Percentiles rank a stretch among this genome's conserved stretches.
phyloP scores from a whole-genome alignment of 306 rosid genomes.

The Calophaca sinica region DNA sequence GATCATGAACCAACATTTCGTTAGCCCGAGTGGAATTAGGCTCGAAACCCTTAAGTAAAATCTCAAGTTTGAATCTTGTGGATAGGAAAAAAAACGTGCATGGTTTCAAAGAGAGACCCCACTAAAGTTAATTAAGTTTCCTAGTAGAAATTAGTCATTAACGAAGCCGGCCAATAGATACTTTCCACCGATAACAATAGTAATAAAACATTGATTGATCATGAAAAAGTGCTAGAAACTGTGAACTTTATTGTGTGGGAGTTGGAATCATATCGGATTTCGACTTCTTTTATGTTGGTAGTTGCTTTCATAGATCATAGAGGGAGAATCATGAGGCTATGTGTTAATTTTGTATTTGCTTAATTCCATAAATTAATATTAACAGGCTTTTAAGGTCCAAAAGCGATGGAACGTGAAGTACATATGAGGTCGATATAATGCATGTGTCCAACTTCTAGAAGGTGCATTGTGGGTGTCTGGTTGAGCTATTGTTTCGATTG shows the following conservation, averaged over 20 bases:
- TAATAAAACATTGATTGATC: too few relatives aligned
- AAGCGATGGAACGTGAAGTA: slow-evolving; percentile 32
- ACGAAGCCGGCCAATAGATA: too few relatives aligned
- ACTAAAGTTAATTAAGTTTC: too few relatives aligned
- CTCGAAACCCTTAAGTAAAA: too few relatives aligned
- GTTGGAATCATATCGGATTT: slow-evolving; percentile 13
- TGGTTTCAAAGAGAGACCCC: too few relatives aligned
- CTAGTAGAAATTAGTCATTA: too few relatives aligned
- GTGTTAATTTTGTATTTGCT: slow-evolving; percentile 38
- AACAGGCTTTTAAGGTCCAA: slow-evolving; percentile 16
- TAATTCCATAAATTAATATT: background rate
- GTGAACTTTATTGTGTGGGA: slow-evolving; percentile 32
- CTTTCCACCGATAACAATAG: too few relatives aligned
- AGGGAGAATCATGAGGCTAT: slow-evolving; percentile 1
- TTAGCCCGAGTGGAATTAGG: too few relatives aligned
- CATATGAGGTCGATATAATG: slow-evolving; percentile 9
- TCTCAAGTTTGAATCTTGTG: too few relatives aligned
- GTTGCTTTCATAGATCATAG: slow-evolving; percentile 39
- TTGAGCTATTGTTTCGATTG: slow-evolving; percentile 19
- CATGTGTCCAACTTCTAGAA: slow-evolving; percentile 43
- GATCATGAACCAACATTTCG: too few relatives aligned
- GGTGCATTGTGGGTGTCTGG: background rate
- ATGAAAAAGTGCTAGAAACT: slow-evolving; percentile 32
- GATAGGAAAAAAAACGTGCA: too few relatives aligned
- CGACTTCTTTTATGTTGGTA: slow-evolving; percentile 25